Conservation (phyloP, 805 yeast genomes). For the Sungouiella thailandica region DNA sequence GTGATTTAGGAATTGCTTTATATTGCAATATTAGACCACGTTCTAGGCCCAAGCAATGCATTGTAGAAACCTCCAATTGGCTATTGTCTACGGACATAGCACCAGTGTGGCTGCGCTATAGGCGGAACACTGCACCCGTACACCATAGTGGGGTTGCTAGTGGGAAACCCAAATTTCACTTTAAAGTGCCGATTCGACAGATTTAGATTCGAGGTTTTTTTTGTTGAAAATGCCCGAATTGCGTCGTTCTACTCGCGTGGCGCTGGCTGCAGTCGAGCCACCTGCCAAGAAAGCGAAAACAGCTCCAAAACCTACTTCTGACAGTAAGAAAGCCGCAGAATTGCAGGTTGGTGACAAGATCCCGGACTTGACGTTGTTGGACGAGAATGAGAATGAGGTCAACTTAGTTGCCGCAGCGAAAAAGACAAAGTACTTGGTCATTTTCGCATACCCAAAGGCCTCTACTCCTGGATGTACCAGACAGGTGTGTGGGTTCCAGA, state of each 20-base stretch:
- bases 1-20: too few species aligned
- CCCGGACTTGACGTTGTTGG: constrained; percentile 57
- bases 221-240: constrained; percentile 11
- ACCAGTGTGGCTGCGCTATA: too few species aligned
- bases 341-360: constrained; percentile 55
- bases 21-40: too few species aligned
- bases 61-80: too few species aligned
- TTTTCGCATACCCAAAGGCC: constrained; percentile 81
- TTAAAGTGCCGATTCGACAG: too few species aligned
- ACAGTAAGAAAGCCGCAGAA: constrained; percentile 10
- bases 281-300: constrained; percentile 9
- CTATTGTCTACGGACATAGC: too few species aligned
- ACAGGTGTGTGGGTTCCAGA: constrained; percentile 87
- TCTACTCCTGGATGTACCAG: constrained; percentile 95
- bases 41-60: too few species aligned
- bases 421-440: constrained; percentile 31
- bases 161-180: too few species aligned
- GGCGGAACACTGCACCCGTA: too few species aligned
- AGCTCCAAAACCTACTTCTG: background rate
- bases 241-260: constrained; percentile 14
- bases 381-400: constrained; percentile 65
- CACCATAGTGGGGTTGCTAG: too few species aligned
- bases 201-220: background rate
- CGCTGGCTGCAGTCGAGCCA: constrained; percentile 3
- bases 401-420: constrained; percentile 26